These are phyloP conservation scores for Miscanthus lutarioriparius DNA, from an alignment of 176 grass and related monocot species.

Conservation along the genomic window DNA sequence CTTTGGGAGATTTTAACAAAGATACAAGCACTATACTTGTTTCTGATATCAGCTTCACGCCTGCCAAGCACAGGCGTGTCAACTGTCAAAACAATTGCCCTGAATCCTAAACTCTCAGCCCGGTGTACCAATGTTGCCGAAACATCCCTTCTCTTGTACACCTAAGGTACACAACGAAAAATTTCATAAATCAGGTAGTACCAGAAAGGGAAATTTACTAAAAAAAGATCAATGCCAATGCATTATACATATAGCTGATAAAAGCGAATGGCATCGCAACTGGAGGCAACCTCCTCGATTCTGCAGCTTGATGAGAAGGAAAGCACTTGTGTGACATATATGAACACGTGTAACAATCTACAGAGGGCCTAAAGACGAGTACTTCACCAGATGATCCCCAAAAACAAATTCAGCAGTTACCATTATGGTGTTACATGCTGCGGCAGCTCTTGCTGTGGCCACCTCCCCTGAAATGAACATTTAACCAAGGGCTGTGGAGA, in stretches of 20 bases:
- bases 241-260: constrained; percentile 91
- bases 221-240: not conserved
- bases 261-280: constrained; percentile 74
- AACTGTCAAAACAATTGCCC: constrained; percentile 86
- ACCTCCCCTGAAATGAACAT: constrained; percentile 67
- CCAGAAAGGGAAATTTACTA: not conserved
- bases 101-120: constrained; percentile 77
- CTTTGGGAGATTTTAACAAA: not conserved
- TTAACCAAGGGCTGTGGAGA: constrained; percentile 7
- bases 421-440: constrained; percentile 80
- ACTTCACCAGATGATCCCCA: not conserved
- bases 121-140: constrained; percentile 57
- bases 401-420: constrained; percentile 30
- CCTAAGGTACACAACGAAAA: not conserved
- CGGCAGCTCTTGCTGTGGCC: constrained; percentile 83
- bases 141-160: constrained; percentile 70
- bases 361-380: not conserved
- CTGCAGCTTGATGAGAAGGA: constrained; percentile 70
- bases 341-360: constrained; percentile 14
- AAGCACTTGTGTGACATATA: constrained; percentile 54
- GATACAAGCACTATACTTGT: constrained; percentile 51
- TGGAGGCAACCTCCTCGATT: constrained; percentile 81
- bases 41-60: constrained; percentile 81
- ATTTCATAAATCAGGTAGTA: not conserved
- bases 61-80: constrained; percentile 78